These are phyloP conservation scores for Adansonia madagascariensis DNA, from an alignment of 441 rosid genomes.

Conservation along the genomic window DNA sequence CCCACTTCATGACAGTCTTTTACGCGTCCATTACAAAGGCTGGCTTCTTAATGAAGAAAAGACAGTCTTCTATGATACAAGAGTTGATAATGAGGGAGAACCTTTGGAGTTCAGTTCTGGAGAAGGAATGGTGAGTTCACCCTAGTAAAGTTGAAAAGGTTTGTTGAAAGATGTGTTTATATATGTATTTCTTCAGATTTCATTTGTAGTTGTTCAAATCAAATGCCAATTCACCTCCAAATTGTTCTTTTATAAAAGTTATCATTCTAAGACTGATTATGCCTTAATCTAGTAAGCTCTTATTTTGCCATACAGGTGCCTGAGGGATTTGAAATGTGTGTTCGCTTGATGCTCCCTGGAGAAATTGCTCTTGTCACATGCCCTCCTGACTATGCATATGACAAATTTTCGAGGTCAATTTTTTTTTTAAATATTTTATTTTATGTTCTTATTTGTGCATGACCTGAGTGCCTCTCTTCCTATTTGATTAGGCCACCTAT, in stretches of 20 bases:
- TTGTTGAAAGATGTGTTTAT: not conserved
- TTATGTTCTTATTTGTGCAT: slow-evolving; percentile 16
- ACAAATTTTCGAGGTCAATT: slow-evolving; percentile 77
- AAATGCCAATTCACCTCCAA: not conserved
- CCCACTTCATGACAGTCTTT: slow-evolving; percentile 94
- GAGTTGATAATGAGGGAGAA: slow-evolving; percentile 71
- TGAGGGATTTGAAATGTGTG: slow-evolving; percentile 97
- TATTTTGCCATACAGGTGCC: slow-evolving; percentile 66
- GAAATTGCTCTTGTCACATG: slow-evolving; percentile 92
- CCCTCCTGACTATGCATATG: slow-evolving; percentile 97
- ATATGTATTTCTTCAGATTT: not conserved
- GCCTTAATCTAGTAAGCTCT: slow-evolving; percentile 8
- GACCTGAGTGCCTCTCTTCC: slow-evolving; percentile 26
- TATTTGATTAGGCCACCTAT: slow-evolving; percentile 62
- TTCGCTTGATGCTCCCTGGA: slow-evolving; percentile 96
- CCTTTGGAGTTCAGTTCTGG: slow-evolving; percentile 96
- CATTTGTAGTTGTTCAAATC: slow-evolving; percentile 11
- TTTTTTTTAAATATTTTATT: slow-evolving; percentile 9
- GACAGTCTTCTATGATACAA: slow-evolving; percentile 77
- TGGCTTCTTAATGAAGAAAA: slow-evolving; percentile 83
- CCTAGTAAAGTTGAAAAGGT: slow-evolving; percentile 16
- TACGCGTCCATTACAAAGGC: slow-evolving; percentile 84
- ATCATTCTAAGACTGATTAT: slow-evolving; percentile 14
- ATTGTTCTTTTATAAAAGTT: not conserved
- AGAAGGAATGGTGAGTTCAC: slow-evolving; percentile 78